Conservation (phyloP, 352 stramenopile genomes). For the Hyaloperonospora brassicae region DNA sequence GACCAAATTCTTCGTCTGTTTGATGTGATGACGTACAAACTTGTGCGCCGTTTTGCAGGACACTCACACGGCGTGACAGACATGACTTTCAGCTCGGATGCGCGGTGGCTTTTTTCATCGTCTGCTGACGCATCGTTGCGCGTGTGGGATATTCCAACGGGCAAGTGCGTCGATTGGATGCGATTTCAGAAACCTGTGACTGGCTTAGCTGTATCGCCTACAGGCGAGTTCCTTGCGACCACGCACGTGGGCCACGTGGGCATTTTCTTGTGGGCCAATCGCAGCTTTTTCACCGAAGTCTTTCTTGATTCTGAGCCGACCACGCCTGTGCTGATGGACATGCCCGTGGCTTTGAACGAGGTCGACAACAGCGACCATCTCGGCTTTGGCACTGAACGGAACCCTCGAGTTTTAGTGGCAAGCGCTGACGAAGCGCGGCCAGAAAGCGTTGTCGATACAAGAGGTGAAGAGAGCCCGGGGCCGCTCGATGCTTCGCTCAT, state of each 20-base stretch:
- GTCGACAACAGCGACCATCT: slow-evolving; percentile 62
- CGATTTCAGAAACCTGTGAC: slow-evolving; percentile 89
- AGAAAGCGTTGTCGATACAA: slow-evolving; percentile 37
- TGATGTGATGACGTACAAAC: slow-evolving; percentile 79
- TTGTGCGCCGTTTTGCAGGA: slow-evolving; percentile 81
- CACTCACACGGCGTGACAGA: slow-evolving; percentile 84
- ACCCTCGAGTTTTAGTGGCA: slow-evolving; percentile 35
- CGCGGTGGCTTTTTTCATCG: slow-evolving; percentile 83
- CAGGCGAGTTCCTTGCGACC: slow-evolving; percentile 94
- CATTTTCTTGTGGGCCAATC: slow-evolving; percentile 94
- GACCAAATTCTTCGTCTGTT: slow-evolving; percentile 83
- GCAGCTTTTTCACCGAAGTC: slow-evolving; percentile 88
- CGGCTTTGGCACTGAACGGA: slow-evolving; percentile 45
- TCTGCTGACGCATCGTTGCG: slow-evolving; percentile 82
- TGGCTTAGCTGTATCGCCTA: slow-evolving; percentile 88
- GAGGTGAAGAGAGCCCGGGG: slow-evolving; percentile 28
- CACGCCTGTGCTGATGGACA: slow-evolving; percentile 83
- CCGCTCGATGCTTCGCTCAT: slow-evolving; percentile 61
- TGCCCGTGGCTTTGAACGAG: slow-evolving; percentile 85
- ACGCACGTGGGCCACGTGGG: slow-evolving; percentile 87
- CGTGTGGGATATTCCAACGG: slow-evolving; percentile 93
- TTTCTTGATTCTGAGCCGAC: slow-evolving; percentile 72
- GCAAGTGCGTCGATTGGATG: slow-evolving; percentile 93
- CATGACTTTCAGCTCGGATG: slow-evolving; percentile 85
- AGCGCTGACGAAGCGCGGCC: slow-evolving; percentile 33